Evolutionary conservation across 495 filamentous ascomycete species (phyloP).

Genomic region (Cudoniella acicularis): DNA sequence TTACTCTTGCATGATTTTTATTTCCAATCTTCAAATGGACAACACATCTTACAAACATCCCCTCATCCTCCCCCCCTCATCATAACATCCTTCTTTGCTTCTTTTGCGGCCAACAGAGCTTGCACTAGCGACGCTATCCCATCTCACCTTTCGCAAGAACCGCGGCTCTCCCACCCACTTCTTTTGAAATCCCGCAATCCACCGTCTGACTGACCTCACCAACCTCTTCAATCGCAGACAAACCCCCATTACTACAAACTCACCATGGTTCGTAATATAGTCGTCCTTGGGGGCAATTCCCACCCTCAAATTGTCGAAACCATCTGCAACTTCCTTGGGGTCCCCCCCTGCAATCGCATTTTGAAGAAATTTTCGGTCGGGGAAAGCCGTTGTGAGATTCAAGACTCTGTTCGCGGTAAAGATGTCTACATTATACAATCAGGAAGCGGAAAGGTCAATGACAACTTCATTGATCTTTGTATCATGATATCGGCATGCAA

Average conservation of each 20-base stretch:
- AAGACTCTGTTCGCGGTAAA: slow-evolving; percentile 93
- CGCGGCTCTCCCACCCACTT: slow-evolving; percentile 18
- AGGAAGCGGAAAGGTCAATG: slow-evolving; percentile 86
- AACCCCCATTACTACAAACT: neutral
- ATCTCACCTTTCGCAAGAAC: neutral
- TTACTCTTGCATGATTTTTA: neutral
- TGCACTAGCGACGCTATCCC: neutral
- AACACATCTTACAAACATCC: neutral
- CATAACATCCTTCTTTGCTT: slow-evolving; percentile 8
- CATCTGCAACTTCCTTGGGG: slow-evolving; percentile 81
- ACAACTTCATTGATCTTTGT: slow-evolving; percentile 91
- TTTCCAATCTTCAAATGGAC: neutral
- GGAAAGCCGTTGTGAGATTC: slow-evolving; percentile 91
- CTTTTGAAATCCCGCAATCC: slow-evolving; percentile 23
- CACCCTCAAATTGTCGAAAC: slow-evolving; percentile 82
- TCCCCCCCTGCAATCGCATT: slow-evolving; percentile 76
- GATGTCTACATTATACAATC: slow-evolving; percentile 98
- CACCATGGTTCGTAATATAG: slow-evolving; percentile 91
- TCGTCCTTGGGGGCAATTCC: slow-evolving; percentile 88
- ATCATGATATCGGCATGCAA: slow-evolving; percentile 98
- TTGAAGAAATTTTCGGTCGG: slow-evolving; percentile 90
- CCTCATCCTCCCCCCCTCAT: slow-evolving; percentile 2
- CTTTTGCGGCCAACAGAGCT: neutral
- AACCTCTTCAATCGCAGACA: slow-evolving; percentile 6
- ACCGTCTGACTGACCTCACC: neutral